Percentiles rank a stretch among this genome's conserved stretches.
These are phyloP conservation scores for Pseudotsuga menziesii DNA, from an alignment of 75 land plant genomes.

Conservation along the genomic window DNA sequence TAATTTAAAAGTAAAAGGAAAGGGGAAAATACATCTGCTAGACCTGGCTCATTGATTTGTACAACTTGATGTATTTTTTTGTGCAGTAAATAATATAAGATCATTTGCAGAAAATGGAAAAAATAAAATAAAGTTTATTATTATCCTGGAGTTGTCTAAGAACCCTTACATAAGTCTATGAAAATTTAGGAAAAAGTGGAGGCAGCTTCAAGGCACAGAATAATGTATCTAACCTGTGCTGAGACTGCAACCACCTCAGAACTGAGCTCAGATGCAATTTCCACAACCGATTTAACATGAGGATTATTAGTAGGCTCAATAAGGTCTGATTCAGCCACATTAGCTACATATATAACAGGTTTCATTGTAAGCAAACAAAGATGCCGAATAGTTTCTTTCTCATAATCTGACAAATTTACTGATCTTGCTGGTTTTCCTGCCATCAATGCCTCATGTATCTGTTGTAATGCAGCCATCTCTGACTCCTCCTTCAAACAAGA, in stretches of 20 bases:
- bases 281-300: conserved; percentile 66
- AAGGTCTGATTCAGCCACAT: conserved; percentile 94
- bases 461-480: conserved; percentile 70
- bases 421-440: conserved; percentile 93
- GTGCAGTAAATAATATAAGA: too few species aligned
- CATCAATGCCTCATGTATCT: conserved; percentile 73
- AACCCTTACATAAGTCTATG: neutral
- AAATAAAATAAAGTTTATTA: too few species aligned
- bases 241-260: conserved; percentile 86
- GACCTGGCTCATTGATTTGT: too few species aligned
- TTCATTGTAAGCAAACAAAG: conserved; percentile 98
- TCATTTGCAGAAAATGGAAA: too few species aligned
- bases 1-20: too few species aligned
- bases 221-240: conserved; percentile 65
- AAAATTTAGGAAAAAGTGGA: neutral
- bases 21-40: too few species aligned
- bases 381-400: conserved; percentile 74
- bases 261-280: conserved; percentile 63
- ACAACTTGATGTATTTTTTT: too few species aligned
- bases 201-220: neutral
- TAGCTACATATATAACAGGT: conserved; percentile 94
- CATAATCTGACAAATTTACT: conserved; percentile 70
- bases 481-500: conserved; percentile 64
- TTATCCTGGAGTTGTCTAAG: too few species aligned
- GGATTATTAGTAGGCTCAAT: conserved; percentile 69